Conservation (phyloP, 2,329 filamentous ascomycete genomes). For the Botryotinia convoluta region DNA sequence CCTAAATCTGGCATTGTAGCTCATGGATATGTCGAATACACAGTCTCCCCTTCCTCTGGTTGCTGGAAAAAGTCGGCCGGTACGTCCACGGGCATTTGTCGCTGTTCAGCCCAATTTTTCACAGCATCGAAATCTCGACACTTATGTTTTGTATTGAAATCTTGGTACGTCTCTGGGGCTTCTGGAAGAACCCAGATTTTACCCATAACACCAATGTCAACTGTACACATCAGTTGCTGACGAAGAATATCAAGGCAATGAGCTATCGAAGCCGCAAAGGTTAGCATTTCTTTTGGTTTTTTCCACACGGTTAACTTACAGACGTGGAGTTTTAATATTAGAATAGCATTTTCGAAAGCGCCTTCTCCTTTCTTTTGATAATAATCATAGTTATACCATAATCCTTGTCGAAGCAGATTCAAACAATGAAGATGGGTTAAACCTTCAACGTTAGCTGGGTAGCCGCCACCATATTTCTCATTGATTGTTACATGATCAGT, state of each 20-base stretch:
- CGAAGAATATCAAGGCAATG: constrained; percentile 55
- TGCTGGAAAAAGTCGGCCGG: constrained; percentile 33
- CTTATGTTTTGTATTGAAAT: constrained; percentile 53
- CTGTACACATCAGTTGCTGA: constrained; percentile 54
- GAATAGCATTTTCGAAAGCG: constrained; percentile 49
- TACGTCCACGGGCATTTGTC: constrained; percentile 41
- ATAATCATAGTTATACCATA: constrained; percentile 53
- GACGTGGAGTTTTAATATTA: constrained; percentile 48
- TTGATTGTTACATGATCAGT: not conserved
- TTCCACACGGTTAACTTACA: not conserved
- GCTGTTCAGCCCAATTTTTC: constrained; percentile 48
- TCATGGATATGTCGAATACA: constrained; percentile 20
- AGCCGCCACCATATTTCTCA: not conserved
- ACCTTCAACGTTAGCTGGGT: not conserved
- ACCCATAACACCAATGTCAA: constrained; percentile 51
- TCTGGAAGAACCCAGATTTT: constrained; percentile 50
- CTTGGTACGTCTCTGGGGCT: constrained; percentile 44
- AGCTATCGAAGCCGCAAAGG: constrained; percentile 32
- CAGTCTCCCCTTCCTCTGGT: constrained; percentile 25
- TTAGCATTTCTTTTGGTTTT: not conserved
- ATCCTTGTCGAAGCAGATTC: constrained; percentile 50
- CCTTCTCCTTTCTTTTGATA: constrained; percentile 46
- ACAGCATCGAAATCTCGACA: constrained; percentile 53
- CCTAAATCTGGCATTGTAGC: not conserved
- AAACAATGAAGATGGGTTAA: constrained; percentile 12